Evolutionary conservation across 495 filamentous ascomycete species (phyloP), one percentile per base, ranked within the genome.

Genomic region (Penicillium cinerascens): DNA sequence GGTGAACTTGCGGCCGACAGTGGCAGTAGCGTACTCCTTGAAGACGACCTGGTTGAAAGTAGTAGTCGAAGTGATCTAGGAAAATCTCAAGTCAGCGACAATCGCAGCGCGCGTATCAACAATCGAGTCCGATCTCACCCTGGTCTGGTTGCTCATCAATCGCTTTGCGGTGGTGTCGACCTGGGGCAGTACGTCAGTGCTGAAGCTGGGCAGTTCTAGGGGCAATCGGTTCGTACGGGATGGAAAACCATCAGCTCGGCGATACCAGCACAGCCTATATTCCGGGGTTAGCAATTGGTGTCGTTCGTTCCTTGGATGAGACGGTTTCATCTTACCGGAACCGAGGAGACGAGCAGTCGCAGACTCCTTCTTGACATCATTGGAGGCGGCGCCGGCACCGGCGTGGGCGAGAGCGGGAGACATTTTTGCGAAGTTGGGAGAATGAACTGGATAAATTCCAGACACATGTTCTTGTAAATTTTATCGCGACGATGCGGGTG

Each of bases 131-230:
- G 42, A 45, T 51, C 72, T 67, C 61, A 90, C 88, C 72, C 78
- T 83, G 59, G 81, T 82, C 65, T 96, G 87, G 71, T 99, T 97
- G 85, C 91, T 96, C 93, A 99, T 99, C 74, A 99, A 84, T 42
- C 93, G 89, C 79, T 99, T 99, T 42, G 93, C 91, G 51, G 90
- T 96, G 38, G 93, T 99, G 71, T 99, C 93, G 71, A 99, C 90
- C 89, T 93, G 3, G 20, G 13, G 20, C 8, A 13, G 3, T 29
- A 35, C 22, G 38, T 74, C 54, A 74, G 67, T 58, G 40, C 39
- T 41, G 16, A 15, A 25, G 25, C 26, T 15, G 18, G 20, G 49
- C 13, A 5, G 20, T 0, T 54, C 29, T 43, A 2, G 15, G 16
- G 20, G 22, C 4, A 16, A 38, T 49, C 45, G 48, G n/a, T 16